Base-by-base conservation (phyloP, 78 protist species). In the Blattamonas nauphoetae region DNA sequence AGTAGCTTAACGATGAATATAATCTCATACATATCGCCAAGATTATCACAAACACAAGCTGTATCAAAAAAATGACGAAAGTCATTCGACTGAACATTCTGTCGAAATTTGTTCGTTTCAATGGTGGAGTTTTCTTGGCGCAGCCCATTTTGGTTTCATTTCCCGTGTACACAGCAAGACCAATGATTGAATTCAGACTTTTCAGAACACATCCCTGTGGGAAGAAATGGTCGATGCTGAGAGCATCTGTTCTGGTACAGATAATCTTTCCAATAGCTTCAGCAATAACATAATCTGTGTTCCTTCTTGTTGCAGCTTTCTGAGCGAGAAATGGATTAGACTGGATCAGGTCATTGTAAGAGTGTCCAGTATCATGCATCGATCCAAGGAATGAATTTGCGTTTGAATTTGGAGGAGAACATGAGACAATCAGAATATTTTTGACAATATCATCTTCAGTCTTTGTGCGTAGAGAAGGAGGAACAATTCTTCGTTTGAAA, bases 61-160 rank as follows among this genome's bases (percentile, higher is more conserved):
- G 86, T 42, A 86, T 0, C 36, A 3, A 1, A 3, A 86, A 89
- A 21, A 89, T 64, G 78, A 3, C 44, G 79, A 44, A 2, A 41
- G 91, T 85, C 21, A 36, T 1, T 5, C 21, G 0, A 21, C 85
- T 85, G 1, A 89, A 55, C 1, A 63, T 38, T 3, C 0, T 46
- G 34, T 89, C 91, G n/a, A 34, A 1, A 5, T 29, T 0, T 21
- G 91, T 89, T 83, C 42, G 32, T 43, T 89, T 89, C 21, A 44
- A 71, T 41, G 91, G 88, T 4, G 91, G 84, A 33, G 1, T 85
- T 29, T 1, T 5, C 78, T 89, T 89, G 91, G 42, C 55, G 21
- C 42, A 1, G 21, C 64, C 85, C 38, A 85, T 3, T 38, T 89
- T 89, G 1, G 88, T 89, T 42, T 89, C n/a, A 2, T 85, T 85